A percentile compares a stretch with the other conserved stretches of the same genome.
Evolutionary conservation across 1,284 basidiomycete species (phyloP).

Genomic region (Apiotrichum montevideense): DNA sequence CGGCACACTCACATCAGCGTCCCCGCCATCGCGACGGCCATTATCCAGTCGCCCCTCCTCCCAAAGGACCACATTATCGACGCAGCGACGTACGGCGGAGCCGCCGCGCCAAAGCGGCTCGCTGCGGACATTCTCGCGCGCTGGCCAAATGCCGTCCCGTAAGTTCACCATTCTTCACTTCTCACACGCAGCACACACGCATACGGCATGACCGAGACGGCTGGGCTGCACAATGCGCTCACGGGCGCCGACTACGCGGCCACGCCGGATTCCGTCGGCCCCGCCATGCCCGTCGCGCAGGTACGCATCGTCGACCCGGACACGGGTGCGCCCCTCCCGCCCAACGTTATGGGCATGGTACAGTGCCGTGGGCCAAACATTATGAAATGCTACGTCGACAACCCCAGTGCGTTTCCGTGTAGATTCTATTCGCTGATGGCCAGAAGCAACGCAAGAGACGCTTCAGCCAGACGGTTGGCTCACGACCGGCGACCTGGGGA

Average conservation of each 20-base stretch:
- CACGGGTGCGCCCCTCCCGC: conserved; percentile 17
- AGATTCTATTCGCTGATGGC: not conserved
- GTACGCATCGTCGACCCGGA: conserved; percentile 31
- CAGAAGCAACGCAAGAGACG: conserved; percentile 29
- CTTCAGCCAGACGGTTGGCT: conserved; percentile 39
- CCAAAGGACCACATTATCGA: conserved; percentile 26
- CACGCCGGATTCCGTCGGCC: conserved; percentile 19
- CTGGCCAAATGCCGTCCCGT: conserved; percentile 25
- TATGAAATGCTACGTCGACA: conserved; percentile 33
- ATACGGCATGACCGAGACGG: conserved; percentile 43
- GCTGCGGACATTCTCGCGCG: conserved; percentile 27
- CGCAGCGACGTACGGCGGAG: conserved; percentile 41
- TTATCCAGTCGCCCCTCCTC: conserved; percentile 31
- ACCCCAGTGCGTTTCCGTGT: conserved; percentile 3
- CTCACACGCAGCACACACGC: conserved; percentile 23
- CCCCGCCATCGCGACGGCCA: conserved; percentile 33
- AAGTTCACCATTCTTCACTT: not conserved
- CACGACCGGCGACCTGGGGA: conserved; percentile 38
- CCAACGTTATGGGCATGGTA: conserved; percentile 26
- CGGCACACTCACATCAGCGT: conserved; percentile 13
- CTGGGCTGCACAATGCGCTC: conserved; percentile 33
- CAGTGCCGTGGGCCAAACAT: conserved; percentile 36
- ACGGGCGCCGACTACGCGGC: conserved; percentile 34
- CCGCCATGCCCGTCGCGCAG: conserved; percentile 31
- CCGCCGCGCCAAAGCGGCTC: conserved; percentile 34